Evolutionary conservation across 1,284 basidiomycete species (phyloP).

Genomic region (Leucoagaricus sp.): DNA sequence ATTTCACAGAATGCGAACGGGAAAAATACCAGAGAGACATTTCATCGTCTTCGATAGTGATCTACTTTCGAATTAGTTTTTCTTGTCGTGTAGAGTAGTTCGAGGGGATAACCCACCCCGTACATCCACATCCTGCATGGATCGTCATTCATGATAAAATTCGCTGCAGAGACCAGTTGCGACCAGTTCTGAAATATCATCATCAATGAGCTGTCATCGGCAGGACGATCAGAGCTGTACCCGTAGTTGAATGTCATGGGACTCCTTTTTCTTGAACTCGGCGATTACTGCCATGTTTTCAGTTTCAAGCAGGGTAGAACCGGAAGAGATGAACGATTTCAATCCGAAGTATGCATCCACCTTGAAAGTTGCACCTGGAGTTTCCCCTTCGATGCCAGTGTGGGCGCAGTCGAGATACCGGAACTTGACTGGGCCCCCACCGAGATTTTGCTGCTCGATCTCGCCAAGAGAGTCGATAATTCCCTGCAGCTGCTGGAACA

Average conservation of each 20-base stretch:
- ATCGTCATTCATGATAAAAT: slow-evolving; percentile 17
- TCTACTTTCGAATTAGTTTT: neutral
- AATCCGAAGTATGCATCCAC: neutral
- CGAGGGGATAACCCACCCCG: neutral
- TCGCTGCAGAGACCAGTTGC: slow-evolving; percentile 7
- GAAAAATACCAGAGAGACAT: slow-evolving; percentile 9
- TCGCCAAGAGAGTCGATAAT: neutral
- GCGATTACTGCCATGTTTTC: neutral
- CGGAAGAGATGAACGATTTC: too few relatives aligned
- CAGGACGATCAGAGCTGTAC: too few relatives aligned
- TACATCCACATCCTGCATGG: slow-evolving; percentile 11
- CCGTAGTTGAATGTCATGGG: neutral
- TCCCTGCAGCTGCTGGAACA: neutral
- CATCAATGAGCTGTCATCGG: too few relatives aligned
- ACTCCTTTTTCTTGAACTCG: neutral
- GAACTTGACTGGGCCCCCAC: neutral
- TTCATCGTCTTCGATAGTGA: slow-evolving; percentile 10
- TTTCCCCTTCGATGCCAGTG: neutral
- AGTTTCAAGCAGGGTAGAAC: neutral
- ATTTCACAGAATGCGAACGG: slow-evolving; percentile 15
- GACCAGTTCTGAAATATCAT: slow-evolving; percentile 14
- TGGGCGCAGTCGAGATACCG: neutral
- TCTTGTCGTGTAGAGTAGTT: neutral
- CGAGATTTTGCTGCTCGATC: too few relatives aligned
- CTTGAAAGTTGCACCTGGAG: neutral